Base-by-base conservation (phyloP, 331 rosid genomes). In the Rosa hybrid region DNA sequence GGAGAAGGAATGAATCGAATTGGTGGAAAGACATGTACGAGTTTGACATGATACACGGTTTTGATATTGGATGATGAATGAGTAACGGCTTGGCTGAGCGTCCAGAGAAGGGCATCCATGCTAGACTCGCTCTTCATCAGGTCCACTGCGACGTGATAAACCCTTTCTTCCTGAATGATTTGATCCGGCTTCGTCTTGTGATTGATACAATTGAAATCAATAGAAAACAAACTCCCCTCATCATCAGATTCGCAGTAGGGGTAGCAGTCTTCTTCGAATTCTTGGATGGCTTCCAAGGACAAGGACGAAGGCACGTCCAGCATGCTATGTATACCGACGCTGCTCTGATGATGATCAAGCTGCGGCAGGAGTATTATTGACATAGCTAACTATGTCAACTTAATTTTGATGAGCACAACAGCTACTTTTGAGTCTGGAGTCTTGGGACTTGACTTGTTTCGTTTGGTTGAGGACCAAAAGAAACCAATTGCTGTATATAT, bases 191-290 rank as follows among this genome's bases (percentile, higher is more conserved):
- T 62, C 41, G 18, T 62, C 18, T 25, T 62, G 18, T 25, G 14
- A 60, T 60, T 60, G 17, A 68, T 50, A 67, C 39, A 51, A 13
- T 48, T 30, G 62, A 77, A 27, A 71, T 91, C 92, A 53, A 86
- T 76, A 39, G 92, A 91, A 79, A 89, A 91, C 48, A 91, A 77
- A 48, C 85, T 85, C 74, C 83, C 87, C 42, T 89, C 78, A 13
- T 75, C 78, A 39, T 74, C 67, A 12, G 42, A 16, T 0, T 38
- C 77, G 3, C 13, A 60, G 39, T 38, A 21, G 71, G 3, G n/a
- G 23, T 21, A 12, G 41, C 23, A 21, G 20, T 21, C 88, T 48
- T 81, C 89, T 17, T 20, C 48, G 44, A 83, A 87, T 54, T 82
- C 86, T 41, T 30, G 34, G n/a, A 80, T 84, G n/a, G 85, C 18